A percentile compares a stretch with the other conserved stretches of the same genome.
These are phyloP conservation scores for Kwoniella pini DNA, from an alignment of 768 basidiomycete genomes.

Conservation along the genomic window DNA sequence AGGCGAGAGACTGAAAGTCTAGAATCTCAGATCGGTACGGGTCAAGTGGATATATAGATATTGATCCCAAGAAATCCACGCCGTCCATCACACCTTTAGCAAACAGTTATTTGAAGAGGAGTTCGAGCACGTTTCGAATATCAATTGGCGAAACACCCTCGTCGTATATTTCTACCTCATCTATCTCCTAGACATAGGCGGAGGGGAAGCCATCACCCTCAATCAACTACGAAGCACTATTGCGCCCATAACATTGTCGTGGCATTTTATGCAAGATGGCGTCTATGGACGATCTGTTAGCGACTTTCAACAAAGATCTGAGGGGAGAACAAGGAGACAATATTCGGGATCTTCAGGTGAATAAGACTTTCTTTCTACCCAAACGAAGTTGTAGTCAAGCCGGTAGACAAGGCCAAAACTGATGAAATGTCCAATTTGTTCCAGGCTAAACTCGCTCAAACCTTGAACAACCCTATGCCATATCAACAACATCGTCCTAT, in stretches of 20 bases:
- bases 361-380: slow-evolving; percentile 16
- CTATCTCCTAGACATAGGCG: too few relatives aligned
- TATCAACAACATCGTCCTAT: slow-evolving; percentile 40
- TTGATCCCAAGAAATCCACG: too few relatives aligned
- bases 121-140: too few relatives aligned
- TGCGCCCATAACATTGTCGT: neutral
- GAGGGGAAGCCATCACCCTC: neutral
- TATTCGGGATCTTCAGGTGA: slow-evolving; percentile 42
- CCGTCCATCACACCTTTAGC: too few relatives aligned
- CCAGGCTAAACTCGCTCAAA: slow-evolving; percentile 45
- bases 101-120: too few relatives aligned
- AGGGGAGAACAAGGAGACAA: slow-evolving; percentile 40
- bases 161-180: too few relatives aligned
- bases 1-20: neutral
- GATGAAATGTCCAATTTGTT: neutral
- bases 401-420: neutral
- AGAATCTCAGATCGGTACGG: too few relatives aligned
- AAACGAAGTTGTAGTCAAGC: too few relatives aligned
- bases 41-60: too few relatives aligned
- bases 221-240: neutral
- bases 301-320: slow-evolving; percentile 34
- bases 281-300: slow-evolving; percentile 48
- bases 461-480: slow-evolving; percentile 26
- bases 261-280: slow-evolving; percentile 35
- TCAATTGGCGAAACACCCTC: too few relatives aligned